phyloP scores from a whole-genome alignment of 148 eudicot genomes.

The Fagopyrum esculentum region DNA sequence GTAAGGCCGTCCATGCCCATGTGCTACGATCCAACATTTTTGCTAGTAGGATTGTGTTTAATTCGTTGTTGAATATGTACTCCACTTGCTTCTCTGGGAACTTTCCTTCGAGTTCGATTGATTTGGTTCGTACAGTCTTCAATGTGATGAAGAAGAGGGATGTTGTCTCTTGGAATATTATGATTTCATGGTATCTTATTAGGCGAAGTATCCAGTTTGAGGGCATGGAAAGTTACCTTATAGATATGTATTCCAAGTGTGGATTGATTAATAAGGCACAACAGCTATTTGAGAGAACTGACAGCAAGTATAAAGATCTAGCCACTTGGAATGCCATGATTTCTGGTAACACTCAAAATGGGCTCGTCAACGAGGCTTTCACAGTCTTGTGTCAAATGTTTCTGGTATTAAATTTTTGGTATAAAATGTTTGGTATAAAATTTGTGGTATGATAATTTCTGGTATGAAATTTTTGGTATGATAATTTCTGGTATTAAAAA shows the following conservation, averaged over 20 bases:
- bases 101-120: conserved; percentile 22
- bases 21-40: conserved; percentile 40
- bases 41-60: conserved; percentile 72
- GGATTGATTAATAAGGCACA: conserved; percentile 46
- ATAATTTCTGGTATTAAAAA: too few relatives aligned
- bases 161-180: conserved; percentile 71
- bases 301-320: conserved; percentile 41
- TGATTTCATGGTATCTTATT: conserved; percentile 67
- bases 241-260: conserved; percentile 81
- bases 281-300: conserved; percentile 35
- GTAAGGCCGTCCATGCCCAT: conserved; percentile 84
- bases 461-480: too few relatives aligned
- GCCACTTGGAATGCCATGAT: conserved; percentile 91
- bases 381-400: conserved; percentile 56
- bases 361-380: conserved; percentile 47
- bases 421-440: too few relatives aligned
- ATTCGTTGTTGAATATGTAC: conserved; percentile 87
- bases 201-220: conserved; percentile 56
- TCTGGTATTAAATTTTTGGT: too few relatives aligned
- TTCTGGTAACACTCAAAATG: conserved; percentile 62
- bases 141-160: conserved; percentile 48
- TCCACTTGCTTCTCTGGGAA: conserved; percentile 33
- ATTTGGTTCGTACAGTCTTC: conserved; percentile 57
- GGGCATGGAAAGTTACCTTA: conserved; percentile 80
- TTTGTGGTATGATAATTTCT: too few relatives aligned